These are phyloP conservation scores for Coprinellus micaceus DNA, from an alignment of 768 basidiomycete species.

Conservation along the genomic window DNA sequence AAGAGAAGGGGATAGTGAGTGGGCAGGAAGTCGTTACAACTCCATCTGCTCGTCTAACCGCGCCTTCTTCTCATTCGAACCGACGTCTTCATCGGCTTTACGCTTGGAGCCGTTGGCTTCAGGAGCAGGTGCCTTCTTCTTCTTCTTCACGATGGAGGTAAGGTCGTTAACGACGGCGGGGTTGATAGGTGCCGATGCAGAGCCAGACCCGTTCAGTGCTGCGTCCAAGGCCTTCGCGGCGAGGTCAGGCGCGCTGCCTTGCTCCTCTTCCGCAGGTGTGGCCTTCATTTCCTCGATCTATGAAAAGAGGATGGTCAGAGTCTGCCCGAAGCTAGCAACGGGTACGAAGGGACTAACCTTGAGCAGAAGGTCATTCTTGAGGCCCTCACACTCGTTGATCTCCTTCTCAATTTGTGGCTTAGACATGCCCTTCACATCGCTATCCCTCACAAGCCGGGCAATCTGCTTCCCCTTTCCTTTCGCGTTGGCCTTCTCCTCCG, in stretches of 20 bases:
- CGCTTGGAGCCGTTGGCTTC: constrained; percentile 50
- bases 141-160: constrained; percentile 83
- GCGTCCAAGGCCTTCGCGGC: constrained; percentile 68
- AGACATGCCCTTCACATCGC: constrained; percentile 61
- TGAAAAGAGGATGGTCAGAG: neutral
- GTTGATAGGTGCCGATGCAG: constrained; percentile 28
- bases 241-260: constrained; percentile 61
- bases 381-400: constrained; percentile 69
- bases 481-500: constrained; percentile 30
- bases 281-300: constrained; percentile 91
- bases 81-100: constrained; percentile 59
- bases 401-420: constrained; percentile 73
- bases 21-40: too few relatives aligned
- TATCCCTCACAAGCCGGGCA: constrained; percentile 43
- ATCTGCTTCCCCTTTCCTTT: constrained; percentile 32
- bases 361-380: constrained; percentile 77
- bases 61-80: constrained; percentile 60
- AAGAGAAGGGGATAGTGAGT: too few relatives aligned
- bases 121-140: constrained; percentile 57
- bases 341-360: constrained; percentile 50
- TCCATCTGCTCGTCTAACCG: constrained; percentile 39
- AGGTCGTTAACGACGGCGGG: constrained; percentile 69
- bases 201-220: constrained; percentile 49
- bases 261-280: constrained; percentile 57
- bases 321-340: neutral